phyloP scores from a whole-genome alignment of 495 filamentous ascomycete species.

The Parachaetomium inaequale region DNA sequence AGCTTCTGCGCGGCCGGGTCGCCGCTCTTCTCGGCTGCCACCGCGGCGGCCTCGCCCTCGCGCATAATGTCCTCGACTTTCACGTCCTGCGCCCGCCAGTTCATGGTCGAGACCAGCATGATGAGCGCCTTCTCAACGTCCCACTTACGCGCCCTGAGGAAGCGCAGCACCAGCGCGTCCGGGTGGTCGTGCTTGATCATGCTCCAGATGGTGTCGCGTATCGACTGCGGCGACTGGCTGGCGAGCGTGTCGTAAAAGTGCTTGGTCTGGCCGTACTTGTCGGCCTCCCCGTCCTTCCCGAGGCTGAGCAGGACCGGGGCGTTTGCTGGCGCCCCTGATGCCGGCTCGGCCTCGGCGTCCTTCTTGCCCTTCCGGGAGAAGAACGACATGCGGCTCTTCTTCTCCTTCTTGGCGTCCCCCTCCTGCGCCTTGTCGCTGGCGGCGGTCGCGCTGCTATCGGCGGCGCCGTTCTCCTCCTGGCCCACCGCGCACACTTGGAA shows the following conservation, averaged over 20 bases:
- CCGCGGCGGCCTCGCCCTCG: slow-evolving; percentile 67
- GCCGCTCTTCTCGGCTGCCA: slow-evolving; percentile 54
- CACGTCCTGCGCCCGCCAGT: slow-evolving; percentile 78
- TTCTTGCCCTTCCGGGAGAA: slow-evolving; percentile 59
- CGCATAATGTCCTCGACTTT: slow-evolving; percentile 82
- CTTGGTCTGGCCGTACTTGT: slow-evolving; percentile 90
- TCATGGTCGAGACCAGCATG: slow-evolving; percentile 92
- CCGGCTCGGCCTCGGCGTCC: slow-evolving; percentile 45
- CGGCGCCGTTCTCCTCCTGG: slow-evolving; percentile 29
- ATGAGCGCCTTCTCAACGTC: slow-evolving; percentile 87
- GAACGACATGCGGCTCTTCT: slow-evolving; percentile 61
- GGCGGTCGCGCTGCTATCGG: slow-evolving; percentile 21
- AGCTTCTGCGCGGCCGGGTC: slow-evolving; percentile 55
- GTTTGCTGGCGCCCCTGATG: slow-evolving; percentile 8
- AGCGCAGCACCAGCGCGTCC: slow-evolving; percentile 81
- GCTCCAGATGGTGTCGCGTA: slow-evolving; percentile 81
- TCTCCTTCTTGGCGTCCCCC: slow-evolving; percentile 56
- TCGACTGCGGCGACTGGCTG: slow-evolving; percentile 68
- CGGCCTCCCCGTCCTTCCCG: slow-evolving; percentile 59
- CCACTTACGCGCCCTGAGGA: slow-evolving; percentile 93
- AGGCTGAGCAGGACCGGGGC: slow-evolving; percentile 25
- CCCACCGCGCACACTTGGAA: slow-evolving; percentile 76
- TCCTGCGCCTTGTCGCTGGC: slow-evolving; percentile 22
- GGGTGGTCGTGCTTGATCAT: slow-evolving; percentile 97
- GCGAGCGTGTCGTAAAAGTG: slow-evolving; percentile 77